A percentile compares a stretch with the other conserved stretches of the same genome.
Evolutionary conservation across 805 yeast species (phyloP).

Genomic region (Hanseniaspora guilliermondii): DNA sequence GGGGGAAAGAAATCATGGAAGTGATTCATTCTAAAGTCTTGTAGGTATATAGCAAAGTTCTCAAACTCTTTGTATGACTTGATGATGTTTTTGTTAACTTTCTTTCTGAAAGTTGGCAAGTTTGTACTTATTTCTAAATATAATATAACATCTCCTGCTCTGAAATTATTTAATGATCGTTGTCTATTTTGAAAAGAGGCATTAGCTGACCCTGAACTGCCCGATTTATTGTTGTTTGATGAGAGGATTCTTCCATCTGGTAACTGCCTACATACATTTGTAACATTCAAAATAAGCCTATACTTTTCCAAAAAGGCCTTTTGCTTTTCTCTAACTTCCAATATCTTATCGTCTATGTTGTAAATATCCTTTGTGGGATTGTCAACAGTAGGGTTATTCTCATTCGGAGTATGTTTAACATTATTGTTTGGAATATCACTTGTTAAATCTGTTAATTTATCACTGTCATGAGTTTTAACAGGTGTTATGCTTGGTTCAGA

Average conservation of each 20-base stretch:
- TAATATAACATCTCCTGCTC: constrained; percentile 11
- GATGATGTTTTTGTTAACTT: constrained; percentile 57
- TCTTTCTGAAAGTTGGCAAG: constrained; percentile 63
- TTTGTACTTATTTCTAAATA: constrained; percentile 32
- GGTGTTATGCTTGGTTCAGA: not conserved
- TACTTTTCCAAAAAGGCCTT: constrained; percentile 19
- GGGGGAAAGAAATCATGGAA: constrained; percentile 88
- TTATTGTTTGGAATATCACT: no score
- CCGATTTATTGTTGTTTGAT: not conserved
- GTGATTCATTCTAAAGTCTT: constrained; percentile 38
- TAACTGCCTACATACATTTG: constrained; percentile 29
- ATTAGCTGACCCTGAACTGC: not conserved
- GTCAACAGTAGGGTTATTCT: not conserved
- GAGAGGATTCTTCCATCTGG: constrained; percentile 9
- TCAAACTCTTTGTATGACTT: constrained; percentile 70
- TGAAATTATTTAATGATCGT: not conserved
- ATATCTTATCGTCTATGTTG: constrained; percentile 14
- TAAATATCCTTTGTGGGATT: not conserved
- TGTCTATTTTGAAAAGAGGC: constrained; percentile 1
- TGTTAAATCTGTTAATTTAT: not conserved
- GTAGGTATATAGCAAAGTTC: constrained; percentile 62
- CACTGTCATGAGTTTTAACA: not conserved
- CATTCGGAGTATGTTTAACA: not conserved
- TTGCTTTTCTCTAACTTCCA: constrained; percentile 15
- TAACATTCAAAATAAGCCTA: constrained; percentile 44